phyloP scores from a whole-genome alignment of 768 basidiomycete species.

The Amanita phalloides region DNA sequence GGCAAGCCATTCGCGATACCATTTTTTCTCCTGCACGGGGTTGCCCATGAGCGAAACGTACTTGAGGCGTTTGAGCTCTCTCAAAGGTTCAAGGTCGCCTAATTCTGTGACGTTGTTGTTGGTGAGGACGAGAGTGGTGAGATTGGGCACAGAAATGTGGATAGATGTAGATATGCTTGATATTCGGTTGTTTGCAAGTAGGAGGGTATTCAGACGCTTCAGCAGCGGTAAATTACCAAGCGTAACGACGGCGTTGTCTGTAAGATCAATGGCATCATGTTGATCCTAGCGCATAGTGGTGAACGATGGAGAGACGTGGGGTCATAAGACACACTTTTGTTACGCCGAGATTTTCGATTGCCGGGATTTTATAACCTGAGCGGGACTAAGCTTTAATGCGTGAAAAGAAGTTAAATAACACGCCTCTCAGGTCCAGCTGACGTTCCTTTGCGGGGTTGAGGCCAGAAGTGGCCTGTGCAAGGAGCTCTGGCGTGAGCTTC shows the following conservation, averaged over 20 bases:
- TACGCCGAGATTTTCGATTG: constrained; percentile 94
- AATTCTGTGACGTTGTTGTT: constrained; percentile 75
- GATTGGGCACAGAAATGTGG: constrained; percentile 75
- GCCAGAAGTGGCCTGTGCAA: constrained; percentile 69
- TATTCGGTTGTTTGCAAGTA: constrained; percentile 88
- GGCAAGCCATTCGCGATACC: constrained; percentile 94
- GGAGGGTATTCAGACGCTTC: constrained; percentile 72
- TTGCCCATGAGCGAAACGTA: constrained; percentile 73
- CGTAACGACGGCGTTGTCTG: constrained; percentile 77
- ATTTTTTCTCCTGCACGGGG: constrained; percentile 84
- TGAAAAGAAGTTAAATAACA: constrained; percentile 6
- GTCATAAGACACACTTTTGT: constrained; percentile 50
- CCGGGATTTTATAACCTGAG: constrained; percentile 86
- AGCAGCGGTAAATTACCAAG: constrained; percentile 84
- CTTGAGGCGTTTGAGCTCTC: constrained; percentile 62
- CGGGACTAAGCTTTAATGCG: constrained; percentile 14
- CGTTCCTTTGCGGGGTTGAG: constrained; percentile 83
- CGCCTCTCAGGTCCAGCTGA: constrained; percentile 86
- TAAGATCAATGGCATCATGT: constrained; percentile 89
- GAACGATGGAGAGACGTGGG: constrained; percentile 7
- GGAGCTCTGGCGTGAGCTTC: constrained; percentile 92
- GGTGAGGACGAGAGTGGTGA: constrained; percentile 73
- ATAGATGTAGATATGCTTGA: constrained; percentile 73
- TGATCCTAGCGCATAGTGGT: constrained; percentile 52
- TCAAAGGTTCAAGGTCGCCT: constrained; percentile 78